Evolutionary conservation across 2,329 filamentous ascomycete species (phyloP).

Genomic region (Ophiostoma angusticollis): DNA sequence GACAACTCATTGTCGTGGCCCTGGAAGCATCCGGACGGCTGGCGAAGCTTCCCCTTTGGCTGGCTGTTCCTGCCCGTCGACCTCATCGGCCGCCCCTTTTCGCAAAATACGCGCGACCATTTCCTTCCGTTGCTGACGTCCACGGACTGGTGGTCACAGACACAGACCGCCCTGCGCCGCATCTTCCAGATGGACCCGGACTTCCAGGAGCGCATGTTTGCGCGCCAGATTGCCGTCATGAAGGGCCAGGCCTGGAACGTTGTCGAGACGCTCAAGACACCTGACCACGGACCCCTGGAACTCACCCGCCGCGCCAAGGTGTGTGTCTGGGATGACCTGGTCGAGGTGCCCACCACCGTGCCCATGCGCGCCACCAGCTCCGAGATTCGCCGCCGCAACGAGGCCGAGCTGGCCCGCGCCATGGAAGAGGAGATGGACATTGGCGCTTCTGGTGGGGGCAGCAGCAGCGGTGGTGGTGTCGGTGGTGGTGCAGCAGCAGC

Average conservation of each 20-base stretch:
- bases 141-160: slow-evolving; percentile 93
- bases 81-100: slow-evolving; percentile 90
- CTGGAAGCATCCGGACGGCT: slow-evolving; percentile 96
- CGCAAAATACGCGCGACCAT: slow-evolving; percentile 82
- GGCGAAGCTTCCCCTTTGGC: slow-evolving; percentile 86
- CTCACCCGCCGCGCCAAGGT: slow-evolving; percentile 82
- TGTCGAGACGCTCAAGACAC: slow-evolving; percentile 86
- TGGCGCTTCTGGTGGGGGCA: slow-evolving; percentile 37
- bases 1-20: slow-evolving; percentile 98
- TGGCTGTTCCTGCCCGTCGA: slow-evolving; percentile 97
- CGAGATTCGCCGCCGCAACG: slow-evolving; percentile 58
- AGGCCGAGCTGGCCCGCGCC: slow-evolving; percentile 18
- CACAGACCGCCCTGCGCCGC: slow-evolving; percentile 69
- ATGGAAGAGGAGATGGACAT: slow-evolving; percentile 91
- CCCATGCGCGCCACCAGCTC: slow-evolving; percentile 74
- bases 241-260: slow-evolving; percentile 99
- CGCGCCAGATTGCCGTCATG: slow-evolving; percentile 96
- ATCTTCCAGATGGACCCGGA: slow-evolving; percentile 88
- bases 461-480: neutral
- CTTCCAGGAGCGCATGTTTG: slow-evolving; percentile 98
- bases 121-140: slow-evolving; percentile 94
- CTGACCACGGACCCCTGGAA: slow-evolving; percentile 83
- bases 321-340: slow-evolving; percentile 95
- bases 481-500: slow-evolving; percentile 17
- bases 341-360: slow-evolving; percentile 89